These are phyloP conservation scores for Lentinula sp. DNA, from an alignment of 768 basidiomycete genomes.

Conservation along the genomic window DNA sequence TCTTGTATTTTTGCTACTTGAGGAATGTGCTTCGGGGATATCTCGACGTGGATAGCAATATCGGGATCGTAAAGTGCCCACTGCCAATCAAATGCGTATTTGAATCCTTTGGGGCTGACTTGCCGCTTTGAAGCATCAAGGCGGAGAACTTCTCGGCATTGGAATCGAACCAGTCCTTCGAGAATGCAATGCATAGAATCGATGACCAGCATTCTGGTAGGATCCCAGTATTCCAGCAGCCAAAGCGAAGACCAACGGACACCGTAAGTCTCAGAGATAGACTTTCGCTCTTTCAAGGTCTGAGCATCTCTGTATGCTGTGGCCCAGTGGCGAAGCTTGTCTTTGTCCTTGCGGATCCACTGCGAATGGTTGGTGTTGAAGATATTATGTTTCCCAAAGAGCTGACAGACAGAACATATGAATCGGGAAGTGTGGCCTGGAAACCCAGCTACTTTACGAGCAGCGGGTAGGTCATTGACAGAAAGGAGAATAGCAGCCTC, in stretches of 20 bases:
- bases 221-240: slow-evolving; percentile 4
- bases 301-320: slow-evolving; percentile 17
- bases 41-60: not conserved
- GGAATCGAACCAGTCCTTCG: slow-evolving; percentile 26
- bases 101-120: not conserved
- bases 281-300: slow-evolving; percentile 8
- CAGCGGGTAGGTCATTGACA: slow-evolving; percentile 23
- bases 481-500: slow-evolving; percentile 17
- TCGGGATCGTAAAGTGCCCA: not conserved
- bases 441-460: slow-evolving; percentile 20
- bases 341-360: slow-evolving; percentile 15
- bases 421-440: slow-evolving; percentile 9
- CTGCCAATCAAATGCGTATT: not conserved
- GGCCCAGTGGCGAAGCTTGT: slow-evolving; percentile 12
- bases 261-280: slow-evolving; percentile 15
- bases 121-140: not conserved
- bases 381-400: slow-evolving; percentile 14
- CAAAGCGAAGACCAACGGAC: slow-evolving; percentile 24
- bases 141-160: slow-evolving; percentile 16
- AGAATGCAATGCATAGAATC: slow-evolving; percentile 37
- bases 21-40: not conserved
- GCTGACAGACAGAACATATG: slow-evolving; percentile 23
- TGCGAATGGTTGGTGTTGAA: slow-evolving; percentile 16
- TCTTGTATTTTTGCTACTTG: not conserved
- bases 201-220: slow-evolving; percentile 19